Base-by-base conservation (phyloP, 768 basidiomycete species). In the Podaxis carcinomalis region DNA sequence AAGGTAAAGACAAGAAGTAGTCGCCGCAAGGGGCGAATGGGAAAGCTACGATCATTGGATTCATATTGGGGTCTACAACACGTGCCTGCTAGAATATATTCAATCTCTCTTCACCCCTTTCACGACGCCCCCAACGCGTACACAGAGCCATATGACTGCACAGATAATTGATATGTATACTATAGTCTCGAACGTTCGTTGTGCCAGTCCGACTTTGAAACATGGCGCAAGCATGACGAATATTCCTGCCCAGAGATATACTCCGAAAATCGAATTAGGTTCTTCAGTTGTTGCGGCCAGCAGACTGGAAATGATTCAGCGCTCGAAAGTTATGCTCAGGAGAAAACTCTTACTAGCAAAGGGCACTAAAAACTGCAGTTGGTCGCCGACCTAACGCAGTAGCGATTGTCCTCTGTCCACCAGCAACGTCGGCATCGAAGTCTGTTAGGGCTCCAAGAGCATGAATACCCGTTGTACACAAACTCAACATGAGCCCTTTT, bases 391-490 rank as follows among this genome's bases (percentile, higher is more conserved):
- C 65, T 21, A 66, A 36, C 11, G 57, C 57, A n/a, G 59, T 57
- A 21, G 65, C 65, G 51, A 66, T 62, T 2, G 65, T 66, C 37
- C 56, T 54, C 40, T 62, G 59, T 2, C 65, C 63, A 47, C 37
- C 57, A 10, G 60, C 61, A 27, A 37, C 44, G 32, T 66, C 65
- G 3, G 62, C 65, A 28, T 64, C 63, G 36, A 49, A 51, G 46
- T 66, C 65, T 16, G 52, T 52, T n/a, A 62, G 56, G 51, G 65
- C 65, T 10, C 59, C 65, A 23, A 66, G 42, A 5, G 65, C 63
- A 62, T 66, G 65, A 9, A 63, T 56, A 13, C 42, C 65, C 14
- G 58, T 28, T 7, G 59, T 61, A 50, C 65, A 66, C 23, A 66
- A 44, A 47, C 60, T 51, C 37, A 64, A 50, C 63, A 66, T 47